Percentiles rank a stretch among this genome's conserved stretches.
These are phyloP conservation scores for Aspergillus proliferans DNA, from an alignment of 2,329 filamentous ascomycete genomes.

Conservation along the genomic window DNA sequence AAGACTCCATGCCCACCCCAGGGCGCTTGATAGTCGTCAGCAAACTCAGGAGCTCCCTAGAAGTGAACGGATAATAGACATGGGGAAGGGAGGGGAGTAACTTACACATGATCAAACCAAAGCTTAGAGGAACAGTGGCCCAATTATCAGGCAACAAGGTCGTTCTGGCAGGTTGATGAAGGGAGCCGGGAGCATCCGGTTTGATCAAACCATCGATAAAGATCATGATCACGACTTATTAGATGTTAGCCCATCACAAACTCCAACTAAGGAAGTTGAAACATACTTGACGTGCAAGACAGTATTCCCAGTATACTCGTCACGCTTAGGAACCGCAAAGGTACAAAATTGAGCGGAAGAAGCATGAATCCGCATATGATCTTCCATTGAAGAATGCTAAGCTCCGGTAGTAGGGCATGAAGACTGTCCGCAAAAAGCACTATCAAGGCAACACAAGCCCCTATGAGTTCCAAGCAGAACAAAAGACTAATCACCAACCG, in stretches of 20 bases:
- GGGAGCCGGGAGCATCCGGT: slow-evolving; percentile 68
- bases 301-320: slow-evolving; percentile 91
- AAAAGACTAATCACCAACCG: slow-evolving; percentile 76
- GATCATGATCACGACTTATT: slow-evolving; percentile 71
- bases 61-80: no score
- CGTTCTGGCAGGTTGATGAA: slow-evolving; percentile 71
- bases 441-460: slow-evolving; percentile 80
- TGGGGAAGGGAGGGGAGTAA: not conserved
- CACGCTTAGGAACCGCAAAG: slow-evolving; percentile 76
- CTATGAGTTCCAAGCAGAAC: slow-evolving; percentile 81
- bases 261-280: not conserved
- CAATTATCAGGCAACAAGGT: slow-evolving; percentile 81
- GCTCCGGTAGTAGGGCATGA: slow-evolving; percentile 65
- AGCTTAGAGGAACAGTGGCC: slow-evolving; percentile 77
- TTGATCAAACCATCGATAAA: slow-evolving; percentile 84
- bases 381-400: slow-evolving; percentile 72
- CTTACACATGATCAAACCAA: slow-evolving; percentile 78
- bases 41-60: not conserved
- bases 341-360: slow-evolving; percentile 76
- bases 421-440: slow-evolving; percentile 93
- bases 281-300: slow-evolving; percentile 79
- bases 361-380: slow-evolving; percentile 71
- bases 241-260: slow-evolving; percentile 20
- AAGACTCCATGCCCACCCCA: slow-evolving; percentile 71
- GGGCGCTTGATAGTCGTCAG: slow-evolving; percentile 39